phyloP scores from a whole-genome alignment of 2,329 filamentous ascomycete genomes.

The Chaetomiaceae sp. region DNA sequence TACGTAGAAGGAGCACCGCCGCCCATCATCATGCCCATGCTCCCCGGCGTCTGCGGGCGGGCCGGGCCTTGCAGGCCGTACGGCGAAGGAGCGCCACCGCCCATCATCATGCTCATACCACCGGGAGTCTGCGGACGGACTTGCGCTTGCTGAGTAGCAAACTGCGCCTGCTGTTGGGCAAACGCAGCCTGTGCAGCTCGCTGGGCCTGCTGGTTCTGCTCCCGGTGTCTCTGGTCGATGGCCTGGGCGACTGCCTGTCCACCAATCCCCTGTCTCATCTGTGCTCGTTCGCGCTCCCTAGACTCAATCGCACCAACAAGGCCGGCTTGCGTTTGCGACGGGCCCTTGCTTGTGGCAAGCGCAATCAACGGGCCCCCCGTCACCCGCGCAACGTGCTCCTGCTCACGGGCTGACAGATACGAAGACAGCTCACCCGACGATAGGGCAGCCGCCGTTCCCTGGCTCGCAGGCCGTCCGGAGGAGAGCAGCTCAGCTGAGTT shows the following conservation, averaged over 20 bases:
- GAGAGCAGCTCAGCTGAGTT: slow-evolving; percentile 46
- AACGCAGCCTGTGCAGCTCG: slow-evolving; percentile 35
- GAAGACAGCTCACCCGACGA: slow-evolving; percentile 43
- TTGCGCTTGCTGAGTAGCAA: slow-evolving; percentile 23
- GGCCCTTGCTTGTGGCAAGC: slow-evolving; percentile 53
- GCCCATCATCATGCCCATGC: slow-evolving; percentile 18
- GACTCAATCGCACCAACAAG: slow-evolving; percentile 76
- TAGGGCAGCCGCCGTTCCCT: slow-evolving; percentile 49
- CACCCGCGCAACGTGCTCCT: slow-evolving; percentile 79
- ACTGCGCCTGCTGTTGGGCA: slow-evolving; percentile 32
- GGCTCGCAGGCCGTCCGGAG: slow-evolving; percentile 49
- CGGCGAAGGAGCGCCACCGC: neutral
- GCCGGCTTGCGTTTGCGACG: slow-evolving; percentile 48
- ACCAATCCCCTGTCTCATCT: slow-evolving; percentile 64
- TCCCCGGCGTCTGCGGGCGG: slow-evolving; percentile 6
- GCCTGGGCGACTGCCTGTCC: slow-evolving; percentile 69
- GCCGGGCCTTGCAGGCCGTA: neutral
- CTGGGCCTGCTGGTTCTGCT: slow-evolving; percentile 34
- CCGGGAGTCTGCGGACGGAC: slow-evolving; percentile 26
- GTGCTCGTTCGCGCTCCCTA: slow-evolving; percentile 71
- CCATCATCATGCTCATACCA: slow-evolving; percentile 23
- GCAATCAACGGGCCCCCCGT: slow-evolving; percentile 74
- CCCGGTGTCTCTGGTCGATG: slow-evolving; percentile 59
- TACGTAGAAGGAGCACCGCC: slow-evolving; percentile 28
- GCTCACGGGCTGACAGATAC: slow-evolving; percentile 77